Percentiles rank a stretch among this genome's conserved stretches.
These are phyloP conservation scores for Acanthamoeba lugdunensis DNA, from an alignment of 208 protist species.

Conservation along the genomic window DNA sequence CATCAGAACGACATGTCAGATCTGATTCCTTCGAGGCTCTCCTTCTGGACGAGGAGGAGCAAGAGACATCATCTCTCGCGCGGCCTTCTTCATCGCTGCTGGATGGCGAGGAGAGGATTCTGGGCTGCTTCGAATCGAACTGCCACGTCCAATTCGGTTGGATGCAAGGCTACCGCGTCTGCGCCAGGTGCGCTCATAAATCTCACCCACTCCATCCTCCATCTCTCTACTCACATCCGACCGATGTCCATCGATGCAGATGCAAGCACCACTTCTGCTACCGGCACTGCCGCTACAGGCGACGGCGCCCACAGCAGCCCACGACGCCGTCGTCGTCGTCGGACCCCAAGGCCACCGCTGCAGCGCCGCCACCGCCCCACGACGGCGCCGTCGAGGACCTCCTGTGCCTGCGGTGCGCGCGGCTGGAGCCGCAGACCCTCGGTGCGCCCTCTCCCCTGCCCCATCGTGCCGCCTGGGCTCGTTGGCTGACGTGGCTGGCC, in stretches of 20 bases:
- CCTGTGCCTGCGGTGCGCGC: conserved; percentile 14
- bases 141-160: conserved; percentile 62
- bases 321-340: too few species aligned
- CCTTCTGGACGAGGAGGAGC: neutral
- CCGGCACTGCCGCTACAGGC: conserved; percentile 45
- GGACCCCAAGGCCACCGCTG: neutral
- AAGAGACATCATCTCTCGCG: neutral
- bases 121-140: conserved; percentile 63
- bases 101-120: conserved; percentile 51
- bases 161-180: conserved; percentile 61
- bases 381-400: neutral
- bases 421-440: conserved; percentile 41
- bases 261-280: conserved; percentile 69
- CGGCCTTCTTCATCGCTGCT: neutral
- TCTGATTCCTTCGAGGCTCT: too few species aligned
- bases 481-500: neutral
- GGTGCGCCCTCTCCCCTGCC: neutral
- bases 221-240: neutral
- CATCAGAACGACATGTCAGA: too few species aligned
- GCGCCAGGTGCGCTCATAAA: neutral
- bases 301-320: neutral
- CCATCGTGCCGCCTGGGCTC: neutral
- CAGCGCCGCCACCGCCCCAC: neutral
- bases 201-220: neutral
- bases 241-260: neutral